A percentile compares a stretch with the other conserved stretches of the same genome.
phyloP scores from a whole-genome alignment of 2,329 filamentous ascomycete genomes.

The Epichloe amarillans region DNA sequence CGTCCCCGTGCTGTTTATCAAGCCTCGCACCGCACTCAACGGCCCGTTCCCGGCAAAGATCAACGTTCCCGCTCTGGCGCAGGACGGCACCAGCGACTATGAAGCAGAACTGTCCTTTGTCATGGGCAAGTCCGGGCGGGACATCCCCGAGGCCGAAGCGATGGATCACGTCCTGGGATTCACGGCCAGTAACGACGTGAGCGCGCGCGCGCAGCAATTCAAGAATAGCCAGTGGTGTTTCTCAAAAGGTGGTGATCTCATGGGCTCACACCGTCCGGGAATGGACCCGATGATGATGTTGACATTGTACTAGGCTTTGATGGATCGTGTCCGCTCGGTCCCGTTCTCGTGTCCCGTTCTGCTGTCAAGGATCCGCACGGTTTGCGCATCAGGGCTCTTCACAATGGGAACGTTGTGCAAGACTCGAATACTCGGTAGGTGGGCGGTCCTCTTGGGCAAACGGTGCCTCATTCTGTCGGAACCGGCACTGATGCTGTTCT shows the following conservation, averaged over 20 bases:
- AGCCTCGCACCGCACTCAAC: constrained; percentile 23
- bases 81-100: constrained; percentile 24
- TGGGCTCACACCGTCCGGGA: constrained; percentile 6
- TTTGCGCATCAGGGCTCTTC: constrained; percentile 18
- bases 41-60: constrained; percentile 19
- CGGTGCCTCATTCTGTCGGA: neutral
- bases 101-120: constrained; percentile 27
- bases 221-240: constrained; percentile 28
- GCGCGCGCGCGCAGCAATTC: constrained; percentile 23
- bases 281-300: constrained; percentile 8
- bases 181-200: constrained; percentile 26
- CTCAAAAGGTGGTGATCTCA: constrained; percentile 19
- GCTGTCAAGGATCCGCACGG: constrained; percentile 18
- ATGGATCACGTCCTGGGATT: constrained; percentile 27
- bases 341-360: constrained; percentile 18
- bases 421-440: constrained; percentile 18
- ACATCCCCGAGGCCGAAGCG: constrained; percentile 23
- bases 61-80: constrained; percentile 11
- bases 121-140: constrained; percentile 26
- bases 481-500: neutral
- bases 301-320: constrained; percentile 20
- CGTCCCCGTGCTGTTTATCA: constrained; percentile 24
- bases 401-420: constrained; percentile 25
- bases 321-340: constrained; percentile 35
- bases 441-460: neutral